These are phyloP conservation scores for Brachypodium distachyon DNA, from an alignment of 202 grass and related monocot genomes.

Conservation along the genomic window DNA sequence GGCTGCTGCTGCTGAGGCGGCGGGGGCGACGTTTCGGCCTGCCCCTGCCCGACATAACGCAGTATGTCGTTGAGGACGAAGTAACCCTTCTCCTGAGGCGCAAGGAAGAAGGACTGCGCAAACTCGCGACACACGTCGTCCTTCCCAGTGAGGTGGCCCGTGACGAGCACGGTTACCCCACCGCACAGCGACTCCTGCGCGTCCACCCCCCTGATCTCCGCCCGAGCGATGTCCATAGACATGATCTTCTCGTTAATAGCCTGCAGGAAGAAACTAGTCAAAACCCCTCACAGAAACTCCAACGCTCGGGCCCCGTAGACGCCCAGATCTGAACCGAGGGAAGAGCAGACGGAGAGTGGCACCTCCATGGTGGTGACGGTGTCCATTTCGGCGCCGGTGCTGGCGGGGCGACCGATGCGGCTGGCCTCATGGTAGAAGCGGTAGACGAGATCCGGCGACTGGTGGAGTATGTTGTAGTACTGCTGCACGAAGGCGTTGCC, in stretches of 20 bases:
- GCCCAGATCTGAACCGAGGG: conserved; percentile 30
- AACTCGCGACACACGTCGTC: conserved; percentile 53
- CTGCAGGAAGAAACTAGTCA: conserved; percentile 9
- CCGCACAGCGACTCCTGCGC: conserved; percentile 74
- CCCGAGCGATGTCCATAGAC: conserved; percentile 66
- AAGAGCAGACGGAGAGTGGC: background rate
- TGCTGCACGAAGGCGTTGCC: conserved; percentile 93
- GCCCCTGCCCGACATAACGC: conserved; percentile 34
- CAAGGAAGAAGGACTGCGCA: conserved; percentile 93
- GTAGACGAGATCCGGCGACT: conserved; percentile 77
- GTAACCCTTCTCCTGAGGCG: conserved; percentile 91
- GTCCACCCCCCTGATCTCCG: conserved; percentile 81
- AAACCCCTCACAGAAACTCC: background rate
- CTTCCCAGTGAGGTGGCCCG: conserved; percentile 50
- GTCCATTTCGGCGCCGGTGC: conserved; percentile 35
- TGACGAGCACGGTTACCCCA: conserved; percentile 81
- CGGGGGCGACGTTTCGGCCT: background rate
- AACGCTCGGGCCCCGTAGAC: background rate
- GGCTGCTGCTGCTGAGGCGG: background rate
- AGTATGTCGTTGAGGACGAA: conserved; percentile 94
- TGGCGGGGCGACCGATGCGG: conserved; percentile 61
- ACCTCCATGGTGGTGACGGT: conserved; percentile 76
- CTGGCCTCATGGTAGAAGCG: conserved; percentile 91
- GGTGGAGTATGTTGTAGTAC: conserved; percentile 97
- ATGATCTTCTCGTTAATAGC: conserved; percentile 89